phyloP scores from a whole-genome alignment of 768 basidiomycete species.

The Kwoniella sp. region DNA sequence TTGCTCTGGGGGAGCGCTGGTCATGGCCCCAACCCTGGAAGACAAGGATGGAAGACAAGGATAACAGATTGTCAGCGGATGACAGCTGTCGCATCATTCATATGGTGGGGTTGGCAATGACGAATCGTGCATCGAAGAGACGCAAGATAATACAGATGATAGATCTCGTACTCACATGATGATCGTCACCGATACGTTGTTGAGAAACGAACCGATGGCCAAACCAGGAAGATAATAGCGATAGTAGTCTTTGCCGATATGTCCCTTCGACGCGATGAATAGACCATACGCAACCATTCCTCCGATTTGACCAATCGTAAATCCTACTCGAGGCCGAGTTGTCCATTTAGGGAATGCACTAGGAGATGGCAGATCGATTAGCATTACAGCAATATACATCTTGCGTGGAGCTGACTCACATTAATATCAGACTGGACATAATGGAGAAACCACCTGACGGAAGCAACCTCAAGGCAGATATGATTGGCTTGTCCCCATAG shows the following conservation, averaged over 20 bases:
- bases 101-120: too few species aligned
- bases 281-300: background rate
- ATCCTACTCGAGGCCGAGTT: slow-evolving; percentile 15
- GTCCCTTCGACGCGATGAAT: background rate
- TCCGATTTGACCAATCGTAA: slow-evolving; percentile 23
- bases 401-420: slow-evolving; percentile 10
- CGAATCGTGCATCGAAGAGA: too few species aligned
- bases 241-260: background rate
- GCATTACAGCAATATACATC: slow-evolving; percentile 57
- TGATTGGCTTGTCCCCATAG: background rate
- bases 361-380: slow-evolving; percentile 65
- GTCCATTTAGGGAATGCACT: slow-evolving; percentile 21
- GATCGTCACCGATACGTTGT: background rate
- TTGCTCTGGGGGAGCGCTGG: slow-evolving; percentile 32
- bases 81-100: too few species aligned
- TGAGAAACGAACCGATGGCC: background rate
- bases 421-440: slow-evolving; percentile 2
- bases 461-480: slow-evolving; percentile 1
- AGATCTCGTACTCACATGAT: slow-evolving; percentile 2
- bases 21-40: slow-evolving; percentile 39
- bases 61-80: background rate
- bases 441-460: slow-evolving; percentile 5
- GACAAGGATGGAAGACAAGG: background rate
- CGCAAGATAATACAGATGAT: too few species aligned
- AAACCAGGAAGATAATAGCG: background rate